Evolutionary conservation across 257 asterid genomes (phyloP).

Genomic region (Solanum pimpinellifolium): DNA sequence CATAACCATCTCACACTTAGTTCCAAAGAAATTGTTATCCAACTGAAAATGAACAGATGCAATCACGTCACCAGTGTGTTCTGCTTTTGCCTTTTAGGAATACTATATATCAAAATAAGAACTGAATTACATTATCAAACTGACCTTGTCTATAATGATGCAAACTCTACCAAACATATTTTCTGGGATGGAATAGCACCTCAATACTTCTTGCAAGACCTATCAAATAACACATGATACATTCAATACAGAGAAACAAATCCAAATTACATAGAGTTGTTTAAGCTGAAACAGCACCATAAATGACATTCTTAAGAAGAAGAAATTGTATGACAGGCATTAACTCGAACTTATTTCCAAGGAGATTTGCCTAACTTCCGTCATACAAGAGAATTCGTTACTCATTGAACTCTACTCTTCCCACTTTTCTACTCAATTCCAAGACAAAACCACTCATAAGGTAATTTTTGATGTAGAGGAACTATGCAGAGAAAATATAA

Average conservation of each 20-base stretch:
- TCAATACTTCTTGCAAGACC: slow-evolving; percentile 93
- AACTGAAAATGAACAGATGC: neutral
- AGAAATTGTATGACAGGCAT: neutral
- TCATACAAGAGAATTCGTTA: neutral
- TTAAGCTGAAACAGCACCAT: neutral
- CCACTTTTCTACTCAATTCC: neutral
- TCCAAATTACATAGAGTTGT: neutral
- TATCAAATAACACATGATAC: slow-evolving; percentile 18
- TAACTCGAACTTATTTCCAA: neutral
- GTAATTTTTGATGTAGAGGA: too few species aligned
- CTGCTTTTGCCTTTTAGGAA: neutral
- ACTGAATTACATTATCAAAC: slow-evolving; percentile 4
- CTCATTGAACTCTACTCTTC: neutral
- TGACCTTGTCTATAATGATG: slow-evolving; percentile 85
- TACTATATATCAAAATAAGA: too few species aligned
- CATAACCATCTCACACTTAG: neutral
- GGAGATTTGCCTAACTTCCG: neutral
- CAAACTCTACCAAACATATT: slow-evolving; percentile 76
- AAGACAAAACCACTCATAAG: neutral
- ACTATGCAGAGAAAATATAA: too few species aligned
- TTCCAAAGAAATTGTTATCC: neutral
- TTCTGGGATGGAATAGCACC: slow-evolving; percentile 68
- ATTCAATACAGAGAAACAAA: neutral
- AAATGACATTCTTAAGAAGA: neutral
- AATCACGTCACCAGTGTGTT: neutral